Conservation (phyloP, 257 asterid genomes). For the Lycium ferocissimum region DNA sequence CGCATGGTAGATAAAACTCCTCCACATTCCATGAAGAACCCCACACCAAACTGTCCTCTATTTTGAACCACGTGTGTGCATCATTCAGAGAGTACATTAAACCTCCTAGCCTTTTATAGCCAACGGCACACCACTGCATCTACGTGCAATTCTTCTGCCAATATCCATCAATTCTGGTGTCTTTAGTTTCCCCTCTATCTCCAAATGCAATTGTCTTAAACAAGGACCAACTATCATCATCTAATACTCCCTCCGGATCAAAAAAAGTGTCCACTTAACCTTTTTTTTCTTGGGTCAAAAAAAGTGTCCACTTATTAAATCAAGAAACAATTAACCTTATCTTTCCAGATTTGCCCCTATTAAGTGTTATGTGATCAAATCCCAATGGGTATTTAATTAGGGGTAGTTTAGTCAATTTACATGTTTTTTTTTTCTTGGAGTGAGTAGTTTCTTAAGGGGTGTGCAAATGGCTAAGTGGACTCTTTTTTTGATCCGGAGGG, state of each 20-base stretch:
- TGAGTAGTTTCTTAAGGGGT: no score
- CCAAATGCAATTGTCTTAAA: slow-evolving; percentile 1
- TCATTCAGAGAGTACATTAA: slow-evolving; percentile 10
- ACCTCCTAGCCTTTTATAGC: slow-evolving; percentile 29
- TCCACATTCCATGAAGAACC: neutral
- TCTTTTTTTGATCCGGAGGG: no score
- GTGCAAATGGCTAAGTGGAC: no score
- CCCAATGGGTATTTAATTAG: no score
- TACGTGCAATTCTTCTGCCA: slow-evolving; percentile 9
- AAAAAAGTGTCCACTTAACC: no score
- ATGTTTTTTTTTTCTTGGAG: no score
- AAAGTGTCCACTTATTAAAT: no score
- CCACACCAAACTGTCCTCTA: slow-evolving; percentile 18
- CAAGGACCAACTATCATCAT: neutral
- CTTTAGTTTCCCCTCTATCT: slow-evolving; percentile 21
- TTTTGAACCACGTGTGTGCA: slow-evolving; percentile 10
- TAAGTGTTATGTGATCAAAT: no score
- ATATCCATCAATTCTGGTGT: slow-evolving; percentile 22
- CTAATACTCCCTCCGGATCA: neutral
- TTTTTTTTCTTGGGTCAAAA: no score
- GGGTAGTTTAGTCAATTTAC: no score
- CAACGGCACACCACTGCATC: slow-evolving; percentile 28
- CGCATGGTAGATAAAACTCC: slow-evolving; percentile 6
- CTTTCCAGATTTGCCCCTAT: no score
- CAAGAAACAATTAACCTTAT: no score